Evolutionary conservation across 345 rosid genomes (phyloP), one percentile per base, ranked within the genome.

Genomic region (Salix udensis): DNA sequence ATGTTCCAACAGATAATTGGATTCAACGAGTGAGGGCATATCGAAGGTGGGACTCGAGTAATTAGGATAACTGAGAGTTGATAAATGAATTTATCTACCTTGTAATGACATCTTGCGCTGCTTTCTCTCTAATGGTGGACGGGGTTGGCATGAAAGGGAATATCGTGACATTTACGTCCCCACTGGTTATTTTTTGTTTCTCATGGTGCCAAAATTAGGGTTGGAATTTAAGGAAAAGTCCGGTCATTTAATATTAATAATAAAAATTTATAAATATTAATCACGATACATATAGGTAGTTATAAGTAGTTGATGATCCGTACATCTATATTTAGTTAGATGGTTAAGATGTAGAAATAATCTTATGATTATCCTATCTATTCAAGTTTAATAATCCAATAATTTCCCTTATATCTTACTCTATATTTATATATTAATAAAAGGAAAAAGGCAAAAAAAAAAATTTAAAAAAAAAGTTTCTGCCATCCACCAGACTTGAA

Each of bases 1-100:
- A 77, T 31, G 37, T 70, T 23, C 50, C 69, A 70, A 36, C 75
- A 50, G 39, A 64, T 46, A 46, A 46, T 71, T 71, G 75, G 53
- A 65, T 71, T 77, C 70, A 65, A 71, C 42, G 8, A 40, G 44
- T 61, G 34, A 65, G 30, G 71, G 26, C 19, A 74, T 74, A 60
- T 55, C 24, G 65, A 65, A 31, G 77, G 26, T 61, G 76, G 58
- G 68, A 61, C 68, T 62, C 62, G 19, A 42, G 42, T 66, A 23
- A 75, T 66, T 10, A 40, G 65, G 71, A 34, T 48, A 74, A 10
- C 66, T 31, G 7, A 15, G 65, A 36, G 2, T n/a, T 46, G 7
- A 50, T 10, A 58, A 58, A 66, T 34, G 48, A 50, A 16, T 36
- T 31, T 65, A 50, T 66, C 71, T 48, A 52, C 23, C 65, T 4